Evolutionary conservation across 2,329 filamentous ascomycete species (phyloP), one percentile per base, ranked within the genome.

Genomic region (Graphilbum fragrans): DNA sequence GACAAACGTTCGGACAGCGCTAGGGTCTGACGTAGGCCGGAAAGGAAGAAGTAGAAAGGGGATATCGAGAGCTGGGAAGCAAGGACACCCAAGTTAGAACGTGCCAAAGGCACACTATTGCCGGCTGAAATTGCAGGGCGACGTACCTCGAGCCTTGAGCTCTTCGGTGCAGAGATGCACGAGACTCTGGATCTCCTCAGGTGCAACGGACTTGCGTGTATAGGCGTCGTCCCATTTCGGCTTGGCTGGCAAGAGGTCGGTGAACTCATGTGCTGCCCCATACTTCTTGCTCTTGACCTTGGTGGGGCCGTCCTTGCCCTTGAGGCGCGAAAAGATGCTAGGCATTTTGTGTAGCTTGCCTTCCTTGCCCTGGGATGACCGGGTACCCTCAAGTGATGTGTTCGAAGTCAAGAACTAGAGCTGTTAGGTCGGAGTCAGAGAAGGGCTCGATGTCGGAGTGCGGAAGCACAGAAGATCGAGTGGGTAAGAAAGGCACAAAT

Each of bases 21-120:
- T 92, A 35, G 90, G 82, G 58, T 98, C 87, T 48, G 88, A 92
- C 22, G 85, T 86, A 19, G 90, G 92, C 53, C 92, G 82, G 63
- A 95, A 98, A 12, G 92, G 92, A 4, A 98, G 74, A 9, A 98
- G 79, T 22, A 96, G 74, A 60, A 98, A 96, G 1, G 92, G 92
- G 45, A 82, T 80, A 58, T 95, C 82, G 54, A 96, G 80, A 50
- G 81, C 87, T 94, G 41, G 27, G 35, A 35, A n/a, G 38, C 22
- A 36, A 36, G 34, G 21, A 18, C n/a, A 33, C n/a, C n/a, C n/a
- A 27, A 27, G 23, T 27, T 27, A 27, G 23, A 27, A n/a, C n/a
- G 29, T 20, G 31, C 18, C 32, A 35, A 42, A 20, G 16, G 34
- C 29, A 14, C n/a, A n/a, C n/a, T n/a, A n/a, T n/a, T n/a, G n/a